A percentile compares a stretch with the other conserved stretches of the same genome.
phyloP scores from a whole-genome alignment of 2,329 filamentous ascomycete genomes.

The Neopestalotiopsis sp. region DNA sequence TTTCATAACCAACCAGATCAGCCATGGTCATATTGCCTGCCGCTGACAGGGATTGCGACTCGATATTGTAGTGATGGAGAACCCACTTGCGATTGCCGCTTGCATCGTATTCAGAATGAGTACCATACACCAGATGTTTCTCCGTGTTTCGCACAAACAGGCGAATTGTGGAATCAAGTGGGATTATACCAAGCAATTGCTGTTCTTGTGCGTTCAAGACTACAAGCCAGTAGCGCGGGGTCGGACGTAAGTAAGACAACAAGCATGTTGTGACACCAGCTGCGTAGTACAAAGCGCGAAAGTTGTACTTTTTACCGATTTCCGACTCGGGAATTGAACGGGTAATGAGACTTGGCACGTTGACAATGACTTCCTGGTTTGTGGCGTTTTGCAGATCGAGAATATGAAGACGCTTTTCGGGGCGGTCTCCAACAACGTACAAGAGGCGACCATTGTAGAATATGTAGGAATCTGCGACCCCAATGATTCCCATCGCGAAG shows the following conservation, averaged over 20 bases:
- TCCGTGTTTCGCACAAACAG: conserved; percentile 75
- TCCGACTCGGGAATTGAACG: conserved; percentile 41
- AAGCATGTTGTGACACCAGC: conserved; percentile 62
- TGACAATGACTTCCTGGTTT: conserved; percentile 58
- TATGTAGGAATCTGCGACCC: conserved; percentile 63
- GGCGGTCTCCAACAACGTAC: conserved; percentile 56
- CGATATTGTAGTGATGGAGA: conserved; percentile 58
- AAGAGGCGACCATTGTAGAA: conserved; percentile 70
- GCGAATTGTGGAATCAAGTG: conserved; percentile 53
- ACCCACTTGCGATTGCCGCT: conserved; percentile 68
- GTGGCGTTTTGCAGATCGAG: conserved; percentile 59
- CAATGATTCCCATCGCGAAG: conserved; percentile 64
- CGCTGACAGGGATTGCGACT: conserved; percentile 42
- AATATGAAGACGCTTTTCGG: conserved; percentile 52
- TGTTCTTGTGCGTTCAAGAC: conserved; percentile 48
- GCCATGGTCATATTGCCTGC: conserved; percentile 54
- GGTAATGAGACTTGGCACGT: conserved; percentile 50
- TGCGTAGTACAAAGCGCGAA: conserved; percentile 62
- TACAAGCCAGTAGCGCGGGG: conserved; percentile 56
- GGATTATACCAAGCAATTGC: conserved; percentile 45
- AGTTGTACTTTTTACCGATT: conserved; percentile 44
- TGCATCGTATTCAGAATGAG: conserved; percentile 57
- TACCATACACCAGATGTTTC: conserved; percentile 74
- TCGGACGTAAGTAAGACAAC: conserved; percentile 48
- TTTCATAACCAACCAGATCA: conserved; percentile 65